phyloP scores from a whole-genome alignment of 2,329 filamentous ascomycete genomes.

The Penicillium sp. region DNA sequence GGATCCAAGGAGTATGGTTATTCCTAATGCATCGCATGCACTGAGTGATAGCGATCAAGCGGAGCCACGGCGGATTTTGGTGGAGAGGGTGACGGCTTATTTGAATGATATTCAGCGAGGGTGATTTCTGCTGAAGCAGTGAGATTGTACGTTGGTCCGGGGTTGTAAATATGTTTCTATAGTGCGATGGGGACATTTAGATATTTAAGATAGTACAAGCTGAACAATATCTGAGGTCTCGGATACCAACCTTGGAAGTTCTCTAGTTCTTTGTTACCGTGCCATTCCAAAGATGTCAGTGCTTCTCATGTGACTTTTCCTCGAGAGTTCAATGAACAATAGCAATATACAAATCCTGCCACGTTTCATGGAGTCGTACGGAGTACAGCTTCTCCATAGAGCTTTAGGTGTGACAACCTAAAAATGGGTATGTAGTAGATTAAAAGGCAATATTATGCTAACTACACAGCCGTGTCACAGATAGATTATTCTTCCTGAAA shows the following conservation, averaged over 20 bases:
- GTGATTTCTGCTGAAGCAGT: neutral
- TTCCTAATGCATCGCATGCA: conserved; percentile 35
- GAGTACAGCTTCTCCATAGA: neutral
- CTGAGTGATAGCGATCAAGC: conserved; percentile 28
- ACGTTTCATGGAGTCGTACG: neutral
- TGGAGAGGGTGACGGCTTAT: conserved; percentile 45
- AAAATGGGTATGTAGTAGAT: neutral
- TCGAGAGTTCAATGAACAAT: neutral
- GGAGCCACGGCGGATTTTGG: conserved; percentile 41
- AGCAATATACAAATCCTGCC: neutral
- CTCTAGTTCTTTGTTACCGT: neutral
- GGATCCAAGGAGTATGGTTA: conserved; percentile 40
- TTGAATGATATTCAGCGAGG: conserved; percentile 27
- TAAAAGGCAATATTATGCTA: neutral
- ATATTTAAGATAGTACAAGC: neutral
- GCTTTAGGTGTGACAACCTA: neutral
- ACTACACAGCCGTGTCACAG: neutral
- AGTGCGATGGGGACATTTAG: neutral
- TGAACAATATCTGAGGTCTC: neutral
- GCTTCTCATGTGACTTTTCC: neutral
- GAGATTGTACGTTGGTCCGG: neutral
- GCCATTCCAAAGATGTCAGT: neutral
- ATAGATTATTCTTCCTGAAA: neutral
- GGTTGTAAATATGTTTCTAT: neutral
- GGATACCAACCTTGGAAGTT: neutral